phyloP scores from a whole-genome alignment of 495 filamentous ascomycete genomes.

The Daldinia loculata region DNA sequence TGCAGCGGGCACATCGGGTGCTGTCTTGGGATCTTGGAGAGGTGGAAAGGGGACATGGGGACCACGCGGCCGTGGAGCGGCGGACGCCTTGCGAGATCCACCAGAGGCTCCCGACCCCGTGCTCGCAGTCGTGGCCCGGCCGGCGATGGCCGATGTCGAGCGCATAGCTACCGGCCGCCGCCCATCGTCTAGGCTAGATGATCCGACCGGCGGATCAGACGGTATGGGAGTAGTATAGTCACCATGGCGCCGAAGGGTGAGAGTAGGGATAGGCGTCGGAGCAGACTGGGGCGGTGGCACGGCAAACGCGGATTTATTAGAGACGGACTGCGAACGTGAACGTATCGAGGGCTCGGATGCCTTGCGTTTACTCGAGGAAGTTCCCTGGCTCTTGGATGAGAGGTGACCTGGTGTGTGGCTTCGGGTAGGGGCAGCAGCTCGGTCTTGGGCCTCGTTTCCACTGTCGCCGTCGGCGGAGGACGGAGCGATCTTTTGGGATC shows the following conservation, averaged over 20 bases:
- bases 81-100: slow-evolving; percentile 40
- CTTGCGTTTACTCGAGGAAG: slow-evolving; percentile 55
- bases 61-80: slow-evolving; percentile 46
- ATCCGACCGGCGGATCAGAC: slow-evolving; percentile 54
- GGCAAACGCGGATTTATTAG: slow-evolving; percentile 46
- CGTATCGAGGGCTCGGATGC: slow-evolving; percentile 59
- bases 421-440: slow-evolving; percentile 48
- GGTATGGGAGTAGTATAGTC: slow-evolving; percentile 24
- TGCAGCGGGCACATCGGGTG: slow-evolving; percentile 65
- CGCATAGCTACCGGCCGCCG: slow-evolving; percentile 53
- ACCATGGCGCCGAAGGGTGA: slow-evolving; percentile 39
- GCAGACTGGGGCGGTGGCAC: slow-evolving; percentile 38
- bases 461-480: slow-evolving; percentile 38
- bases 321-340: slow-evolving; percentile 58
- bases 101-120: slow-evolving; percentile 33
- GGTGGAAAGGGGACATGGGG: slow-evolving; percentile 60
- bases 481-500: slow-evolving; percentile 42
- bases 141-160: slow-evolving; percentile 62
- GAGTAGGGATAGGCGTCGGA: slow-evolving; percentile 39
- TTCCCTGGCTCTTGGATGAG: slow-evolving; percentile 52
- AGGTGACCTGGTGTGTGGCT: slow-evolving; percentile 66
- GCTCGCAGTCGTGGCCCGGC: slow-evolving; percentile 45
- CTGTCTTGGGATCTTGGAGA: slow-evolving; percentile 63
- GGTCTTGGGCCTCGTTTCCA: slow-evolving; percentile 39
- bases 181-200: slow-evolving; percentile 46